Conservation (phyloP, 2,329 filamentous ascomycete genomes). For the Trichoderma polysporum region DNA sequence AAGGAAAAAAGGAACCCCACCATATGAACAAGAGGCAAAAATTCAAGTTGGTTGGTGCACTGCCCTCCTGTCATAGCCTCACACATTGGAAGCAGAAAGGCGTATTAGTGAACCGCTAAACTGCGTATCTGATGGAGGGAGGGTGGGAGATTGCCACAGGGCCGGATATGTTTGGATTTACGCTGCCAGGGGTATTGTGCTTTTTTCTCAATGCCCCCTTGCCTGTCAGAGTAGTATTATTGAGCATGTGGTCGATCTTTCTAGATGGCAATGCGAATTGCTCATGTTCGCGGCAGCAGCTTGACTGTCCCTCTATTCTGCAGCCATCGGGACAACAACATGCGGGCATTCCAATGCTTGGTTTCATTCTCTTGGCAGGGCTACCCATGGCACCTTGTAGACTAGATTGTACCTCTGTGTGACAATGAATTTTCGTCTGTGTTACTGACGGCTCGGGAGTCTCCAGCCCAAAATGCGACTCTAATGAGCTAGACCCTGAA, state of each 20-base stretch:
- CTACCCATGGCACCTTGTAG: not conserved
- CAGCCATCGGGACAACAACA: not conserved
- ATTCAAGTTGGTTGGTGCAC: slow-evolving; percentile 1
- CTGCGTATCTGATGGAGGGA: too few relatives aligned
- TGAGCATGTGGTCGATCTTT: not conserved
- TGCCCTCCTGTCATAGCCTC: not conserved
- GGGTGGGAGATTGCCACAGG: too few relatives aligned
- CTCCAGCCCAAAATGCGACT: slow-evolving; percentile 12
- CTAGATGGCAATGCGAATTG: too few relatives aligned
- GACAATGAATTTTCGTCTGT: not conserved
- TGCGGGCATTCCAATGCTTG: not conserved
- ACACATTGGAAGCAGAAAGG: too few relatives aligned
- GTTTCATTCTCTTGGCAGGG: not conserved
- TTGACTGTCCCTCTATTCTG: not conserved
- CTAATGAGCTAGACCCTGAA: slow-evolving; percentile 9
- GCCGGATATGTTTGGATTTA: not conserved
- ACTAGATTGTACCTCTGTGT: not conserved
- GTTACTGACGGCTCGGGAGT: slow-evolving; percentile 1
- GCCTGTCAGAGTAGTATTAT: not conserved
- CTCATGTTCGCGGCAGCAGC: too few relatives aligned
- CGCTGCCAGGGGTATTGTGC: too few relatives aligned
- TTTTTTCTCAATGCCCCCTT: not conserved
- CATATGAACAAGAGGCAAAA: not conserved
- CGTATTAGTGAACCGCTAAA: too few relatives aligned
- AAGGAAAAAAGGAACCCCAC: not conserved